These are phyloP conservation scores for Tinospora cordifolia DNA, from an alignment of 164 flowering plant genomes.

Conservation along the genomic window DNA sequence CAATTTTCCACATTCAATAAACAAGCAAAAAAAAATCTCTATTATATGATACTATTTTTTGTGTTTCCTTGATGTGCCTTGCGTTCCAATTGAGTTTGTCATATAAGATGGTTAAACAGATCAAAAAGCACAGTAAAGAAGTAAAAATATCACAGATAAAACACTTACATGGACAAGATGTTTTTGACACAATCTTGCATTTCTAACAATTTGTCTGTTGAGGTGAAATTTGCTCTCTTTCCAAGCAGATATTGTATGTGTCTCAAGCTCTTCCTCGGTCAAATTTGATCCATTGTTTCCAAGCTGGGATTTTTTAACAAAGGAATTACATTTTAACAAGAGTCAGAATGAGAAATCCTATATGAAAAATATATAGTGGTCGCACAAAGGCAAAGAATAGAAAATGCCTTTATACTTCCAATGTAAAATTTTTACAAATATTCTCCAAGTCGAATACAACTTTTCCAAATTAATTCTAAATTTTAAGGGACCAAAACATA, in stretches of 20 bases:
- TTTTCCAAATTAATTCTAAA: no score
- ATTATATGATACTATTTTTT: no score
- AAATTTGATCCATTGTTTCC: conserved; percentile 77
- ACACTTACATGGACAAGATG: conserved; percentile 63
- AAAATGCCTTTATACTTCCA: no score
- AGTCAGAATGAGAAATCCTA: not conserved
- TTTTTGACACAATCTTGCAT: conserved; percentile 37
- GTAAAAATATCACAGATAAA: not conserved
- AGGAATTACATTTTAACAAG: not conserved
- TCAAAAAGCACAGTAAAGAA: not conserved
- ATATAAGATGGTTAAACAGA: not conserved
- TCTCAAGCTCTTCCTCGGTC: conserved; percentile 95
- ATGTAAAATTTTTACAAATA: no score
- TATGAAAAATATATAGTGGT: no score
- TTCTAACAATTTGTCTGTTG: conserved; percentile 43
- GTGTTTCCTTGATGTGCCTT: no score
- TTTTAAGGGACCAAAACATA: no score
- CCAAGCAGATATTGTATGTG: conserved; percentile 91
- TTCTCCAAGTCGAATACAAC: no score
- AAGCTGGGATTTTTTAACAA: conserved; percentile 42
- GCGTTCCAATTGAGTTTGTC: no score
- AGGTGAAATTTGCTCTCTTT: conserved; percentile 68
- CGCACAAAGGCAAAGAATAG: no score
- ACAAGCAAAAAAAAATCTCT: no score
- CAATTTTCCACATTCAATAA: no score